Base-by-base conservation (phyloP, 805 yeast genomes). In the Metschnikowia hibisci region DNA sequence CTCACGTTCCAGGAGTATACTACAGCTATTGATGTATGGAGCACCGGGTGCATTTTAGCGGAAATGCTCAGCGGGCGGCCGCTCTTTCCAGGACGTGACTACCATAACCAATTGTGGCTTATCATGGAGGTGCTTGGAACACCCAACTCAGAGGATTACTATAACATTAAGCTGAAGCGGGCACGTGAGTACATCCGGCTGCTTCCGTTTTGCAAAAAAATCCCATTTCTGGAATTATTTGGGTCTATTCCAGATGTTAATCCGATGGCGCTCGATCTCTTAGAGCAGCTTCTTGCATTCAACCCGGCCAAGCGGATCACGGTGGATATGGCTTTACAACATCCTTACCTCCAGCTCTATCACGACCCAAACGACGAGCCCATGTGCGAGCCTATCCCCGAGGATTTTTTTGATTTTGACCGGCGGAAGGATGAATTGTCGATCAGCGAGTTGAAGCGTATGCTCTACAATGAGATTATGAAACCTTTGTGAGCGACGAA, bases 281-380 rank as follows among this genome's bases (percentile, higher is more conserved):
- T 86, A 49, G 76, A 74, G 46, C 75, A 74, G 52, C 71, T 87
- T 56, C 77, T 87, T 48, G 80, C 76, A 23, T 82, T 82, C 54
- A 87, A 87, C 56, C 95, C 96, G 1, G 59, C 71, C 2, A 73
- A 81, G 55, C 70, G 96, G 51, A 79, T 85, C 41, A 78, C 87
- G 2, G 95, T 91, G 4, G 76, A 74, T 45, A 83, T 84, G 49
- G 93, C 95, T 0, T 70, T 87, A 51, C 72, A 74, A 46, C 96
- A 87, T 62, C 88, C 87, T 37, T 93, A 96, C 86, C 82, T 95
- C 61, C 67, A 74, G 39, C 77, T 85, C n/a, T 91, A 91, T 65
- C 98, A 91, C 63, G 98, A 91, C 58, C 96, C 96, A 3, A 80
- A 78, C 42, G 98, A 91, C 61, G 98, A 91, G 64, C 98, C 98